A percentile compares a stretch with the other conserved stretches of the same genome.
Conservation (phyloP, 768 basidiomycete species). For the Suillus clintonianus region DNA sequence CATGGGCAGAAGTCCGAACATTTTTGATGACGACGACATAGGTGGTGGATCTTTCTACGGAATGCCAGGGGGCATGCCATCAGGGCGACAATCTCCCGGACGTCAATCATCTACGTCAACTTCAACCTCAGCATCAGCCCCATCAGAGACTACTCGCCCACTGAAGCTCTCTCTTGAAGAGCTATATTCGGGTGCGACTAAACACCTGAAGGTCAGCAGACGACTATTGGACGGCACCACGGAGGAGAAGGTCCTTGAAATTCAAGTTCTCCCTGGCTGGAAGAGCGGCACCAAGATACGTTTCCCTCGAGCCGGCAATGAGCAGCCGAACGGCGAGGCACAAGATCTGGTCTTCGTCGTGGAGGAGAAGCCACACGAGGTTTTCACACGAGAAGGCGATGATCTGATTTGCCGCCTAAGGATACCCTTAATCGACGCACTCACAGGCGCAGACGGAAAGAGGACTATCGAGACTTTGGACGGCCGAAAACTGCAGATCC, state of each 20-base stretch:
- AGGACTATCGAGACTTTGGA: constrained; percentile 72
- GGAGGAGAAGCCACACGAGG: constrained; percentile 89
- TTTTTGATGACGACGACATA: constrained; percentile 48
- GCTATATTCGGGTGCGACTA: constrained; percentile 80
- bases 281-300: constrained; percentile 95
- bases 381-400: constrained; percentile 80
- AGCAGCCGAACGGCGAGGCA: constrained; percentile 60
- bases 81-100: constrained; percentile 36
- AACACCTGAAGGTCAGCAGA: constrained; percentile 86
- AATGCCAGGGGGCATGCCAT: constrained; percentile 62
- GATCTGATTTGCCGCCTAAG: constrained; percentile 64
- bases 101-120: constrained; percentile 31
- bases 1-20: constrained; percentile 30
- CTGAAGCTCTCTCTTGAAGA: constrained; percentile 86
- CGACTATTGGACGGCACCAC: constrained; percentile 67
- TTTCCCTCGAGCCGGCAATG: constrained; percentile 87
- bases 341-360: constrained; percentile 96
- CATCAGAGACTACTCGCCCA: constrained; percentile 73
- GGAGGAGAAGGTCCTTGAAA: constrained; percentile 87
- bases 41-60: constrained; percentile 37
- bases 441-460: constrained; percentile 60
- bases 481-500: constrained; percentile 72
- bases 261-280: constrained; percentile 86
- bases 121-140: constrained; percentile 28
- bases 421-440: constrained; percentile 81